Percentiles rank a stretch among this genome's conserved stretches.
These are phyloP conservation scores for Endotrypanum monterogeii DNA, from an alignment of 208 protist species.

Conservation along the genomic window DNA sequence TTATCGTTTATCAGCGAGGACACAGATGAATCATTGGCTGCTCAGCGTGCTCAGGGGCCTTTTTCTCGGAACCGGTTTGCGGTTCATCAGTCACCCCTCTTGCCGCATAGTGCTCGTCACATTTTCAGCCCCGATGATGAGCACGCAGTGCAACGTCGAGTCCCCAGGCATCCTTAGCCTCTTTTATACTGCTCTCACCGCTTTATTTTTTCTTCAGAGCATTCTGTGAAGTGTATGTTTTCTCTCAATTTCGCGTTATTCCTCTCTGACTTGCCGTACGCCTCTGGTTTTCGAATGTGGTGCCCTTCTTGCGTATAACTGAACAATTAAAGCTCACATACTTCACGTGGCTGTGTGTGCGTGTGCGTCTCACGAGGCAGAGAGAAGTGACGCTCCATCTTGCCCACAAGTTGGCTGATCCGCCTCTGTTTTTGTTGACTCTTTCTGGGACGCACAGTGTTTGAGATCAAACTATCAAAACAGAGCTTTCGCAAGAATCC, in stretches of 20 bases:
- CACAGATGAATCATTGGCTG: no score
- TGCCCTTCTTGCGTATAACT: neutral
- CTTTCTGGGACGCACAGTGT: neutral
- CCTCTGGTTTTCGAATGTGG: neutral
- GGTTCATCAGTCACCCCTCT: no score
- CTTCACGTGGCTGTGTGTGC: neutral
- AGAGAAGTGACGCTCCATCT: neutral
- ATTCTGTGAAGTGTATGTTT: neutral
- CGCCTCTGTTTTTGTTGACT: slow-evolving; percentile 7
- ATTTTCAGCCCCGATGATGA: no score
- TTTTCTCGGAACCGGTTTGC: no score
- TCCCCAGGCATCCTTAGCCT: neutral
- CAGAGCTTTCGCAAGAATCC: neutral
- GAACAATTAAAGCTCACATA: neutral
- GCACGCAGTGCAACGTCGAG: no score
- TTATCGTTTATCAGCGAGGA: no score
- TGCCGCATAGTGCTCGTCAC: no score
- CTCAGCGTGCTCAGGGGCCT: no score
- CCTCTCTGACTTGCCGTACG: no score
- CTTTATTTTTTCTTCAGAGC: neutral
- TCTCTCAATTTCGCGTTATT: neutral
- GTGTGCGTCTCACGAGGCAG: no score
- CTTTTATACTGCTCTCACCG: no score
- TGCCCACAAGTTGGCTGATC: neutral
- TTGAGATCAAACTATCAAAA: neutral